Evolutionary conservation across 305 asterid species (phyloP), one percentile per base, ranked within the genome.

Genomic region (Plantago coronopus): DNA sequence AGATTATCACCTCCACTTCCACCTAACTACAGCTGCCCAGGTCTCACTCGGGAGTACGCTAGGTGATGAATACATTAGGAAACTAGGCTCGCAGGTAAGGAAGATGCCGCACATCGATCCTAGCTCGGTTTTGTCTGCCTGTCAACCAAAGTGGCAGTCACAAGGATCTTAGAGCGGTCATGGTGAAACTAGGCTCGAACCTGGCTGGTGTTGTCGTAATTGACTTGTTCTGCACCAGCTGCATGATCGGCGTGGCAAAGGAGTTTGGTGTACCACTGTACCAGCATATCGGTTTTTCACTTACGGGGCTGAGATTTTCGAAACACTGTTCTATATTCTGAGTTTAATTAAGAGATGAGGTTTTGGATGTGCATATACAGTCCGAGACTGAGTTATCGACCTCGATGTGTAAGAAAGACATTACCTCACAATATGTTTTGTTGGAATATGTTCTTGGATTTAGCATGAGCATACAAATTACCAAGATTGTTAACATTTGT

Each of bases 211-310:
- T 72, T 15, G 56, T 72, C 23, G 67, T 76, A 10, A 45, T 76
- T 34, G 81, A 76, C 66, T 65, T 76, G 75, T 65, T 68, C 42
- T 76, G 81, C 18, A 69, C 73, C 4, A 2, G 64, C n/a, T n/a
- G n/a, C 59, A 68, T 72, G 81, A 65, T 68, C 0, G 78, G 68
- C 3, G 64, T 76, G 58, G 81, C 81, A n/a, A 22, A 61, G 40
- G 75, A 68, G 72, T 54, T 72, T 29, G 19, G 37, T 0, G 68
- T 76, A 29, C 75, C 81, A 2, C 25, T 0, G 68, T 76, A 29
- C 75, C 81, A 2, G 31, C 53, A 2, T 71, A 74, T 54, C 27
- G 65, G 45, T 74, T 48, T 46, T 71, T 55, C 66, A 70, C 74
- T n/a, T 37, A 51, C 18, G 58, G 68, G 13, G 70, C 79, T 1